Evolutionary conservation across 768 basidiomycete genomes (phyloP).

Genomic region (Auricularia cornea): DNA sequence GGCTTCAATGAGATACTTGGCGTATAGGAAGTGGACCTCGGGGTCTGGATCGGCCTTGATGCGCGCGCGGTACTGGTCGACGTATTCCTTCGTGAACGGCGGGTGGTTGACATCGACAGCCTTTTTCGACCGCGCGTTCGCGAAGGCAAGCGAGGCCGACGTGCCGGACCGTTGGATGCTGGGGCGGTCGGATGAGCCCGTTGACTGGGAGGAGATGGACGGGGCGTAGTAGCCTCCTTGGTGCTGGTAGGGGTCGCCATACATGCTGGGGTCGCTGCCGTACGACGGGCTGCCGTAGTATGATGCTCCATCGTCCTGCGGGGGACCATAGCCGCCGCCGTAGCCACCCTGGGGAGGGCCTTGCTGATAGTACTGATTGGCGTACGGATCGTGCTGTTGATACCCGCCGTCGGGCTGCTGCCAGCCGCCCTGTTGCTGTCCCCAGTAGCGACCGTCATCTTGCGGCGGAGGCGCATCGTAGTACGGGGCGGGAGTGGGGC

Average conservation of each 20-base stretch:
- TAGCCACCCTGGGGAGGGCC: background rate
- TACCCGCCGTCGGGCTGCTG: background rate
- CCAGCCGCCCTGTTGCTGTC: slow-evolving; percentile 2
- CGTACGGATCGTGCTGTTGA: background rate
- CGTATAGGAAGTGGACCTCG: slow-evolving; percentile 93
- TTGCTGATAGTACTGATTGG: background rate
- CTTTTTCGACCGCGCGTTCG: slow-evolving; percentile 59
- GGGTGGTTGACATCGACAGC: slow-evolving; percentile 71
- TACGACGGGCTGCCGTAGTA: background rate
- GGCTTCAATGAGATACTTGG: slow-evolving; percentile 98
- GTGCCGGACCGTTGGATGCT: slow-evolving; percentile 51
- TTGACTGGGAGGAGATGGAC: slow-evolving; percentile 1
- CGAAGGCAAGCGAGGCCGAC: slow-evolving; percentile 43
- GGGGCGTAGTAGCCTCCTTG: slow-evolving; percentile 1
- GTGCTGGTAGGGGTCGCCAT: background rate
- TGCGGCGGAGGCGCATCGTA: slow-evolving; percentile 10
- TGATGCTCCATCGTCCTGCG: background rate
- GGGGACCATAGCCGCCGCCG: background rate
- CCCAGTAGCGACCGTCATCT: slow-evolving; percentile 9
- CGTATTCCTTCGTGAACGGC: slow-evolving; percentile 91
- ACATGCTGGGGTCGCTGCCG: slow-evolving; percentile 2
- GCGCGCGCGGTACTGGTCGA: slow-evolving; percentile 93
- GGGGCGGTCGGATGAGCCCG: slow-evolving; percentile 51
- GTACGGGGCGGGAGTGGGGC: slow-evolving; percentile 3
- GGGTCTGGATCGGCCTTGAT: slow-evolving; percentile 98